Evolutionary conservation across 2,329 filamentous ascomycete genomes (phyloP).

Genomic region (Hypomyces rosellus): DNA sequence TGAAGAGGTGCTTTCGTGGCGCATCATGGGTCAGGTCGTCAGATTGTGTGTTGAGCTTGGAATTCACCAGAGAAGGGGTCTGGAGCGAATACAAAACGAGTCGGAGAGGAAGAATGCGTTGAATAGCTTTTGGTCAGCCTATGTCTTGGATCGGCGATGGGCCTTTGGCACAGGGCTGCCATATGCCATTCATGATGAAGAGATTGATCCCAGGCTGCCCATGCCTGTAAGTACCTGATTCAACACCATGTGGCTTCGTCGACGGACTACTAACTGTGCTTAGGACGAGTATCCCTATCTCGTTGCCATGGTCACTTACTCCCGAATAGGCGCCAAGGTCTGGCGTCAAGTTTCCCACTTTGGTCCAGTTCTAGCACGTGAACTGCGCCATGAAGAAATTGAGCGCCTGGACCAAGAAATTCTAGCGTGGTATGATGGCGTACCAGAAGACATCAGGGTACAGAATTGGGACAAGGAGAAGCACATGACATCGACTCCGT

Average conservation of each 20-base stretch:
- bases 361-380: conserved; percentile 52
- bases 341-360: conserved; percentile 74
- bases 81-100: conserved; percentile 63
- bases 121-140: conserved; percentile 79
- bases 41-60: conserved; percentile 76
- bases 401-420: conserved; percentile 77
- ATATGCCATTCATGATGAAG: conserved; percentile 76
- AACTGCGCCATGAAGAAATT: conserved; percentile 67
- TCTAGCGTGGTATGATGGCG: conserved; percentile 75
- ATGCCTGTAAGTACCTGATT: conserved; percentile 58
- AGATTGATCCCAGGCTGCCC: conserved; percentile 74
- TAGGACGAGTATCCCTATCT: conserved; percentile 61
- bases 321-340: conserved; percentile 75
- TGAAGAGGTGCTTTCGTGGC: conserved; percentile 80
- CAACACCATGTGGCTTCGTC: not conserved
- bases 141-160: conserved; percentile 80
- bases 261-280: conserved; percentile 14
- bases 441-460: conserved; percentile 55
- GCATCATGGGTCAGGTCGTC: conserved; percentile 75
- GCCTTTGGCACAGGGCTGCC: conserved; percentile 85
- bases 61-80: conserved; percentile 70
- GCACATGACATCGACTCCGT: conserved; percentile 47
- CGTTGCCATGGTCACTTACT: conserved; percentile 78
- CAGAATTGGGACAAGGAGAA: conserved; percentile 53
- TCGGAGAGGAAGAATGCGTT: conserved; percentile 62